These are phyloP conservation scores for Neurospora sublineolata DNA, from an alignment of 495 filamentous ascomycete species.

Conservation along the genomic window DNA sequence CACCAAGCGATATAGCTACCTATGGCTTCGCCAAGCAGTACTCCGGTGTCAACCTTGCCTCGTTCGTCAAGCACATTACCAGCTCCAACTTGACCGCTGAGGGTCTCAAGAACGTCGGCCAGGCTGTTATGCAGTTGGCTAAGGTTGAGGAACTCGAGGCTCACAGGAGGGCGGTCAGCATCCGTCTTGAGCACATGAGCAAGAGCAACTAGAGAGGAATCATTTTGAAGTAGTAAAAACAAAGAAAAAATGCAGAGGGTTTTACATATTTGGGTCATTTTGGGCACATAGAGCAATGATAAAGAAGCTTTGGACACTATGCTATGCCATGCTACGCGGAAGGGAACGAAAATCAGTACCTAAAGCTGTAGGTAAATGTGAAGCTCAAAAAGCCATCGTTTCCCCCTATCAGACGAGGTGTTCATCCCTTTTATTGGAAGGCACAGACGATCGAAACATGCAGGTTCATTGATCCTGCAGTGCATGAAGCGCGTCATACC, in stretches of 20 bases:
- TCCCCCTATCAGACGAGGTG: neutral
- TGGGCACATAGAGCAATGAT: neutral
- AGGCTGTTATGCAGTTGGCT: slow-evolving; percentile 85
- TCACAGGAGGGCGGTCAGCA: slow-evolving; percentile 82
- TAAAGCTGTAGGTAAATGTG: neutral
- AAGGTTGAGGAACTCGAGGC: slow-evolving; percentile 92
- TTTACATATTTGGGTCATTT: neutral
- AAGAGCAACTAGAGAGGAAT: neutral
- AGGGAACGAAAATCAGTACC: neutral
- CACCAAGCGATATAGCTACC: slow-evolving; percentile 51
- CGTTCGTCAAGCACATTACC: slow-evolving; percentile 94
- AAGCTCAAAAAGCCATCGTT: too few relatives aligned
- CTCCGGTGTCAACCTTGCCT: slow-evolving; percentile 89
- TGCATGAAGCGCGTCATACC: neutral
- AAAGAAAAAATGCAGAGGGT: neutral
- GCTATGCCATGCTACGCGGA: neutral
- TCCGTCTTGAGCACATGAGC: slow-evolving; percentile 62
- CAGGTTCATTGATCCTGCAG: neutral
- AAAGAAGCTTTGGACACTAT: neutral
- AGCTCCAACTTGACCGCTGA: slow-evolving; percentile 78
- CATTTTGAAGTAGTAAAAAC: neutral
- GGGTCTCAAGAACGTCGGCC: slow-evolving; percentile 69
- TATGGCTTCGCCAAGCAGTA: slow-evolving; percentile 98
- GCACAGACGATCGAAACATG: neutral
- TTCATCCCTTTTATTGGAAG: neutral